Percentiles rank a stretch among this genome's conserved stretches.
Evolutionary conservation across 164 flowering plant genomes (phyloP).

Genomic region (Umbilicus rupestris): DNA sequence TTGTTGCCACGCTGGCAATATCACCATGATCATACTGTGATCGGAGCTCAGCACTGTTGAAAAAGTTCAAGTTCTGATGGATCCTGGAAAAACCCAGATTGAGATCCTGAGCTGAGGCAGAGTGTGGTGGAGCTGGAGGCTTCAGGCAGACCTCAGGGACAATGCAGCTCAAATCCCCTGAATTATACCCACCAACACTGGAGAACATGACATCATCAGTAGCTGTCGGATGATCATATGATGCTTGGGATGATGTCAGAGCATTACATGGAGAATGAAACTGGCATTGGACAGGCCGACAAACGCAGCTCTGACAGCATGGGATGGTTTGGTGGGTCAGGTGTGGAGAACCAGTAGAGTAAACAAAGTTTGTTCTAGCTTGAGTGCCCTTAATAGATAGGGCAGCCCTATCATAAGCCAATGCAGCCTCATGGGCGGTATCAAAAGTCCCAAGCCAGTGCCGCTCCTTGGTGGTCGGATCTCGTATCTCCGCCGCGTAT

Average conservation of each 20-base stretch:
- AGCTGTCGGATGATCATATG: not conserved
- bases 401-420: constrained; percentile 8
- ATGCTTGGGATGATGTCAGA: not conserved
- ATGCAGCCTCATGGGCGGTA: constrained; percentile 3
- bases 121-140: constrained; percentile 22
- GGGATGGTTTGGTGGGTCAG: not conserved
- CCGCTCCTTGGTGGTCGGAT: not conserved
- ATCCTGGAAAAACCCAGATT: not conserved
- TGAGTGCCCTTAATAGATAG: not conserved
- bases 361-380: constrained; percentile 5
- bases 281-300: not conserved
- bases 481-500: constrained; percentile 7
- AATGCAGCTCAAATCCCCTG: constrained; percentile 9
- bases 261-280: not conserved
- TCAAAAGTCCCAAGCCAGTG: constrained; percentile 2
- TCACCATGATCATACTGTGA: no score
- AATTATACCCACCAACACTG: not conserved
- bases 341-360: not conserved
- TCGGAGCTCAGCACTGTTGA: no score
- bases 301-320: constrained; percentile 1
- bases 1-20: no score
- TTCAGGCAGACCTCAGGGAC: not conserved
- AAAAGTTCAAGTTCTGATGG: no score
- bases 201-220: not conserved
- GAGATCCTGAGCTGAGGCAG: not conserved